These are phyloP conservation scores for Arachnomyces sp. DNA, from an alignment of 2,329 filamentous ascomycete species.

Conservation along the genomic window DNA sequence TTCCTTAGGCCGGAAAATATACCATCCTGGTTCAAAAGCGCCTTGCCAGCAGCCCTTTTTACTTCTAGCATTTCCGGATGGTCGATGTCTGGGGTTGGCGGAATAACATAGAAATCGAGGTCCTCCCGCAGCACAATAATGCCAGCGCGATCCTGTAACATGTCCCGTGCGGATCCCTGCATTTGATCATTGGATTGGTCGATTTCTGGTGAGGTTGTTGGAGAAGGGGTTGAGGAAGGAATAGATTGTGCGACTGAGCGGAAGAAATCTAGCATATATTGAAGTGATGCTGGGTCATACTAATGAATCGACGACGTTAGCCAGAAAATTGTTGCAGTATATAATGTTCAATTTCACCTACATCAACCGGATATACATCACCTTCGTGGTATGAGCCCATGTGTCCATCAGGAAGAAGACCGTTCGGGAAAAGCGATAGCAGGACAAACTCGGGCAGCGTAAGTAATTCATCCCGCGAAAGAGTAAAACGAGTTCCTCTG, in stretches of 20 bases:
- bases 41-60: slow-evolving; percentile 81
- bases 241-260: slow-evolving; percentile 95
- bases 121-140: slow-evolving; percentile 97
- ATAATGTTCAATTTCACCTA: slow-evolving; percentile 46
- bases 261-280: slow-evolving; percentile 99
- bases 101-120: slow-evolving; percentile 94
- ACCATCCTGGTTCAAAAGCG: slow-evolving; percentile 80
- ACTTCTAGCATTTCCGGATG: slow-evolving; percentile 91
- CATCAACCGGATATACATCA: slow-evolving; percentile 94
- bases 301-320: slow-evolving; percentile 39
- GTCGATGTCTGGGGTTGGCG: slow-evolving; percentile 73
- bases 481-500: slow-evolving; percentile 89
- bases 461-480: slow-evolving; percentile 89
- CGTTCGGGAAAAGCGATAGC: slow-evolving; percentile 95
- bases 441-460: slow-evolving; percentile 96
- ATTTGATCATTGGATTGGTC: slow-evolving; percentile 66
- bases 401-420: slow-evolving; percentile 93
- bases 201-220: slow-evolving; percentile 51
- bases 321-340: background rate
- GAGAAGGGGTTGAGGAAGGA: slow-evolving; percentile 56
- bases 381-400: slow-evolving; percentile 88
- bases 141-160: slow-evolving; percentile 79
- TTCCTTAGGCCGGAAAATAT: slow-evolving; percentile 94
- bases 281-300: slow-evolving; percentile 93
- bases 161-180: slow-evolving; percentile 61